Evolutionary conservation across 768 basidiomycete genomes (phyloP), one percentile per base, ranked within the genome.

Genomic region (Hygrophorus pudorinus): DNA sequence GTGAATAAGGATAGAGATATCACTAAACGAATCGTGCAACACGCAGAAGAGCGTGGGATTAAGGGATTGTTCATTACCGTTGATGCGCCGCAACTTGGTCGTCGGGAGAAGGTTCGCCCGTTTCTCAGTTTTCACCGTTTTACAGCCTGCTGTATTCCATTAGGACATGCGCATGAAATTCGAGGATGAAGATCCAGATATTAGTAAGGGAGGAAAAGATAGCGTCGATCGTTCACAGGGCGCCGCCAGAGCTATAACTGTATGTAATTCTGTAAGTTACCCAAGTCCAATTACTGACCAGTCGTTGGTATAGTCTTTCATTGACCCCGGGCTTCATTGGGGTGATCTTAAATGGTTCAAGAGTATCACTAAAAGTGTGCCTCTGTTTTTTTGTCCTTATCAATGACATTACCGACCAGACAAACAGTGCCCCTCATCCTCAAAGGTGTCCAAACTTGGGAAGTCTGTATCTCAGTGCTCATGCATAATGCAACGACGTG

Each of bases 151-250:
- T 24, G 20, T 40, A 28, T 21, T 12, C 17, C 11, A 18, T 10
- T 28, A 69, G 79, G 94, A 98, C 57, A 97, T 98, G 92, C 73
- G 94, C 18, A 85, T 85, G 79, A 94, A 91, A 58, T 97, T 97
- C 48, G 88, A 85, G 31, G 90, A 85, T 2, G 84, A 81, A 28
- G 79, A 79, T 52, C 75, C 73, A 9, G 76, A 75, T 47, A 73
- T 76, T 7, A 55, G 58, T 6, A 73, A 72, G 50, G 58, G 66
- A 21, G 80, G 78, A 2, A 65, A 70, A 11, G 57, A 67, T 31
- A 71, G 67, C 6, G 77, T 92, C 35, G 81, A 92, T 55, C 77
- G 85, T 34, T 80, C 85, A 42, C 87, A 96, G 59, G 94, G 94
- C 28, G 93, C 90, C 7, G 92, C 96, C 4, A 69, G 91, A 48